phyloP scores from a whole-genome alignment of 768 basidiomycete species.

The Lactarius akahatsu region DNA sequence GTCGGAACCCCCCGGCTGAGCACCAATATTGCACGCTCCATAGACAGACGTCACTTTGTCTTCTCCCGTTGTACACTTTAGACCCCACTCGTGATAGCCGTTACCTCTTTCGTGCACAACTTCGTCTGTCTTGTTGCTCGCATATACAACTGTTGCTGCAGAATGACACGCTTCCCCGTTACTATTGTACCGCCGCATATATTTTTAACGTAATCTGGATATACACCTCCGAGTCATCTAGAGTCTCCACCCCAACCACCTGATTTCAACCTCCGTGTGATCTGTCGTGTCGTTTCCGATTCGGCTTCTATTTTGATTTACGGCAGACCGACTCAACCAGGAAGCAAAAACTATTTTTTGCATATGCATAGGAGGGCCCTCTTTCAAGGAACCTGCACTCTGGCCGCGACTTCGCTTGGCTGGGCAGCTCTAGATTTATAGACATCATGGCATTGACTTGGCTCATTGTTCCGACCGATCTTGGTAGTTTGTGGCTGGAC shows the following conservation, averaged over 20 bases:
- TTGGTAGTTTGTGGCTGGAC: neutral
- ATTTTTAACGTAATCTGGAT: conserved; percentile 19
- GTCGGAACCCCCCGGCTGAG: neutral
- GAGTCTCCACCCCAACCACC: neutral
- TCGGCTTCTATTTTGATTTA: neutral
- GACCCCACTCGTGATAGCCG: conserved; percentile 9
- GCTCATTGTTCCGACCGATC: neutral
- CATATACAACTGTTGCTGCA: conserved; percentile 13
- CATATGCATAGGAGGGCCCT: too few relatives aligned
- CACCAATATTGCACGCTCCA: conserved; percentile 1
- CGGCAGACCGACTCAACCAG: neutral
- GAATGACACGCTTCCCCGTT: conserved; percentile 13
- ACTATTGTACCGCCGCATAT: conserved; percentile 26
- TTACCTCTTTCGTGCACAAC: neutral
- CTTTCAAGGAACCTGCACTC: neutral
- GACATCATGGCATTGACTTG: neutral
- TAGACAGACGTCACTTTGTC: conserved; percentile 17
- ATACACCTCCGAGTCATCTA: conserved; percentile 5
- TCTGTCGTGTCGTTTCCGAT: neutral
- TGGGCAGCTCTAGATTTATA: neutral
- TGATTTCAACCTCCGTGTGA: neutral
- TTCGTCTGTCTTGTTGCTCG: neutral
- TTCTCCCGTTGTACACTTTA: conserved; percentile 22
- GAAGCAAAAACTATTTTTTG: too few relatives aligned
- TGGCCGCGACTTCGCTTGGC: neutral